Evolutionary conservation across 75 land plant species (phyloP), one percentile per base, ranked within the genome.

Genomic region (Picea glauca): DNA sequence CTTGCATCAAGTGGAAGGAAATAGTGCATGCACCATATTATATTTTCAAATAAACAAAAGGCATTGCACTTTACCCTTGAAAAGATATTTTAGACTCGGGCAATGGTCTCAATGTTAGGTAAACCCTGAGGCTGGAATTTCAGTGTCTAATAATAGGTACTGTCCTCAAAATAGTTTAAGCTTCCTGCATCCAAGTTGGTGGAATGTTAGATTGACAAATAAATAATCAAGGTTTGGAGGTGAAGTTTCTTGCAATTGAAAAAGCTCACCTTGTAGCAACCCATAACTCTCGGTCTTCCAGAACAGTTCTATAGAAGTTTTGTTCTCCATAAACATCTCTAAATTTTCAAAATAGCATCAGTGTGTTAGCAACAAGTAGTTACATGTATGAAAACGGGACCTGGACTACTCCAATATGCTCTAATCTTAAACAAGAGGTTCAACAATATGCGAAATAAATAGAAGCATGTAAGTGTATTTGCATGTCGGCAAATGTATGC

Each of bases 251-350:
- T 63, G 65, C 65, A 63, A 31, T 63, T 63, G 33, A 65, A 32
- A 3, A 33, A 32, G 11, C 73, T 68, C 23, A 68, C 73, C 73
- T 68, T 40, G 50, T 68, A 68, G 21, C 73, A 68, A 2, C 73
- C 73, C 38, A 68, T 40, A 68, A 68, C 9, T 68, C 73, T 17
- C 73, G 73, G 40, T 68, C n/a, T 68, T 68, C 73, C 40, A 38
- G 73, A 68, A 68, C 50, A 1, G 73, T 68, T 68, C 3, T 8
- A 68, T 68, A 68, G 73, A 40, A 68, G 21, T 68, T 21, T 40
- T 17, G 15, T 6, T 68, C 50, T 40, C 46, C 73, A 68, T 68
- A 68, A 68, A 68, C 2, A 20, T 40, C 73, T 38, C 73, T 68
- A 46, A 35, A 18, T 68, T 68, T 35, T 40, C n/a, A 38, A 11